Conservation (phyloP, 1,284 basidiomycete genomes). For the Xerocomus minutiporus region DNA sequence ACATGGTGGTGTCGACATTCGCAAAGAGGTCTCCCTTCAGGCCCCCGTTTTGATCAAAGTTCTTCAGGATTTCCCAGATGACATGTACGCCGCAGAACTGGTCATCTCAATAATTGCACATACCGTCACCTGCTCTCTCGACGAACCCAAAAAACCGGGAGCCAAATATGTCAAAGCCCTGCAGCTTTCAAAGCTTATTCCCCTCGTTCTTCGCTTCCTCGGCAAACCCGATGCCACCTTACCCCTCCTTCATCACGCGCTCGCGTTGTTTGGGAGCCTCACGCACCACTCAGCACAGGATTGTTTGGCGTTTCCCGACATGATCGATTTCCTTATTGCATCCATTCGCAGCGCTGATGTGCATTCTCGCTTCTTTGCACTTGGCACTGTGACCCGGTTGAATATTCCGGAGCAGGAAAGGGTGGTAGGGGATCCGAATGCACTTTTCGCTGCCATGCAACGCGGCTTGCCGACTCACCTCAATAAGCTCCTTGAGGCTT, state of each 20-base stretch:
- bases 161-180: conserved; percentile 36
- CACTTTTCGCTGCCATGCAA: conserved; percentile 37
- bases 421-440: conserved; percentile 36
- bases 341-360: conserved; percentile 52
- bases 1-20: conserved; percentile 48
- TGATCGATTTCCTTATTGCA: conserved; percentile 49
- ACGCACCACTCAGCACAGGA: conserved; percentile 41
- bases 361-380: conserved; percentile 42
- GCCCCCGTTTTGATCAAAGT: conserved; percentile 38
- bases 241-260: conserved; percentile 46
- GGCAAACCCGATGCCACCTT: conserved; percentile 40
- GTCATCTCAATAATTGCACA: conserved; percentile 48
- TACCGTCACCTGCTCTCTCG: conserved; percentile 40
- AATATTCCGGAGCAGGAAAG: too few relatives aligned
- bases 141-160: conserved; percentile 34
- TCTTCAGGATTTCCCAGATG: conserved; percentile 45
- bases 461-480: conserved; percentile 46
- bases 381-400: conserved; percentile 49
- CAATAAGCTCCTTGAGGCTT: conserved; percentile 43
- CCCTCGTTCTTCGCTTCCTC: conserved; percentile 39
- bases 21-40: conserved; percentile 46
- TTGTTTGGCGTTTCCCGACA: conserved; percentile 39
- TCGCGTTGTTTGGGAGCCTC: conserved; percentile 41
- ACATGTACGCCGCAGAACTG: conserved; percentile 46
- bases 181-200: conserved; percentile 43